phyloP scores from a whole-genome alignment of 78 protist genomes.

The Dictyostelium capitatum region DNA sequence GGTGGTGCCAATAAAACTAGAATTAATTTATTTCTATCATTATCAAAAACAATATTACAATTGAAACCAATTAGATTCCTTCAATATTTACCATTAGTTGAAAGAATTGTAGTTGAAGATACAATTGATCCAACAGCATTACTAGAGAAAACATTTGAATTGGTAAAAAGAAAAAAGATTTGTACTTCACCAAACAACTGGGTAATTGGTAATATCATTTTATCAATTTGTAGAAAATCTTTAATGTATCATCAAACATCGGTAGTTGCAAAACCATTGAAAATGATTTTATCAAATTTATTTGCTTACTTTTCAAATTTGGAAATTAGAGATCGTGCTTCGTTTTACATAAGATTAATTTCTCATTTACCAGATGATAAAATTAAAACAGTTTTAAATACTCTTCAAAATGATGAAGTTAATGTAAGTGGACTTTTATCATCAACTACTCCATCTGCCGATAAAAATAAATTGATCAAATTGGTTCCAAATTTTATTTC shows the following conservation, averaged over 20 bases:
- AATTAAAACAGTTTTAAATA: conserved; percentile 45
- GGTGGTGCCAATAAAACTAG: background rate
- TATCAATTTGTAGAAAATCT: conserved; percentile 50
- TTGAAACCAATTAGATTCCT: conserved; percentile 45
- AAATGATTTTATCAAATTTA: conserved; percentile 28
- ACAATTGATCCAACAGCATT: conserved; percentile 59
- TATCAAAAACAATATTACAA: conserved; percentile 21
- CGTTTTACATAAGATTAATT: conserved; percentile 44
- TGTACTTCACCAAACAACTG: conserved; percentile 37
- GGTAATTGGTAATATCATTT: conserved; percentile 60
- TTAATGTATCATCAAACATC: conserved; percentile 32
- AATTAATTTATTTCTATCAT: conserved; percentile 32
- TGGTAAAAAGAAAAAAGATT: conserved; percentile 25
- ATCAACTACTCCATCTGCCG: conserved; percentile 13
- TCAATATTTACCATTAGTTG: conserved; percentile 59
- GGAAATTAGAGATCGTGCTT: conserved; percentile 61
- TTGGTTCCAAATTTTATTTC: conserved; percentile 35
- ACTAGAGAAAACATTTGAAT: conserved; percentile 34
- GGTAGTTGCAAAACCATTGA: conserved; percentile 26
- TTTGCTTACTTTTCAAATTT: conserved; percentile 36
- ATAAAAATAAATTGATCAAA: conserved; percentile 33
- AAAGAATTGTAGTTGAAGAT: conserved; percentile 58
- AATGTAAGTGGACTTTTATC: conserved; percentile 55
- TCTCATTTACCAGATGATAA: conserved; percentile 78
- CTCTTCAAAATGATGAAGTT: conserved; percentile 26